phyloP scores from a whole-genome alignment of 306 rosid species.

The Sechiopsis laciniata region DNA sequence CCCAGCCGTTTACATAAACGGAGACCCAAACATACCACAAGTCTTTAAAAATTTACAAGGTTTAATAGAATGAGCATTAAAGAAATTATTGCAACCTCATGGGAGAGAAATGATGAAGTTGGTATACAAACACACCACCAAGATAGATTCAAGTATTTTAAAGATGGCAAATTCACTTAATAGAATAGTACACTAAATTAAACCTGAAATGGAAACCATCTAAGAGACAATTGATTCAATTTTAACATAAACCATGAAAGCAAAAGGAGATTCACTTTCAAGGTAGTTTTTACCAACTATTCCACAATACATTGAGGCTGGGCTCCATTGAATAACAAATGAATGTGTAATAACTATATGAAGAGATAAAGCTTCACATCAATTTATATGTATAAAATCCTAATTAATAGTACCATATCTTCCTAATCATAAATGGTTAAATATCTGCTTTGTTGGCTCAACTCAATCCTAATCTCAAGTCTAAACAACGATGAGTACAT shows the following conservation, averaged over 20 bases:
- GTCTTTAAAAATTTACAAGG: no score
- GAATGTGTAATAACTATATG: neutral
- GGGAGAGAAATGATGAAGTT: no score
- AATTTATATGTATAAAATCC: neutral
- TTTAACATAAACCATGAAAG: neutral
- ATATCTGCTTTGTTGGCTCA: neutral
- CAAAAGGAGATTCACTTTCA: neutral
- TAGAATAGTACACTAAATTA: neutral
- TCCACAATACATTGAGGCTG: neutral
- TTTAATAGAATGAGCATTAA: no score
- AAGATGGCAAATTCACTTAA: neutral
- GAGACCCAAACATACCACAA: no score
- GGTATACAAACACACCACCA: no score
- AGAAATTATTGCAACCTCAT: no score
- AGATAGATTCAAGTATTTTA: no score
- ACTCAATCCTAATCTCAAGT: neutral
- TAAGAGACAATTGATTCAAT: neutral
- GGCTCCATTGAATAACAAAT: neutral
- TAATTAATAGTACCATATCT: neutral
- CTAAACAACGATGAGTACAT: neutral
- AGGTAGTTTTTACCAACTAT: neutral
- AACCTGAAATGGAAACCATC: neutral
- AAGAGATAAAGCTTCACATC: neutral
- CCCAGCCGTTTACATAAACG: no score
- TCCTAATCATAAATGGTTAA: neutral